These are phyloP conservation scores for Geosmithia morbida DNA, from an alignment of 2,329 filamentous ascomycete genomes.

Conservation along the genomic window DNA sequence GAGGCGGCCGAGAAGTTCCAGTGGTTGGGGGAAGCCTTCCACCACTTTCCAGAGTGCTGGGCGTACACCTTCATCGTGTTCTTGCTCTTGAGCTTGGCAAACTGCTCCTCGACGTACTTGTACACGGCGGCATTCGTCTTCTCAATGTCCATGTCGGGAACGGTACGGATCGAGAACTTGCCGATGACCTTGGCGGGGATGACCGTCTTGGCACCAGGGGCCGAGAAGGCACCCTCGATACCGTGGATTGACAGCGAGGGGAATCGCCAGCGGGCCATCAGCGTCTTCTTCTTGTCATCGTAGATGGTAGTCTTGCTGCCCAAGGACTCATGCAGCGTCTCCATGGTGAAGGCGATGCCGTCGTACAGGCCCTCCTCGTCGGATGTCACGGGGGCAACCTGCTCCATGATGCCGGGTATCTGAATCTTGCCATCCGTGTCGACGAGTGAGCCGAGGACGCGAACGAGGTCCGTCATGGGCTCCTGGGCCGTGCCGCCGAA, in stretches of 20 bases:
- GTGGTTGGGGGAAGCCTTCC: slow-evolving; percentile 93
- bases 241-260: slow-evolving; percentile 91
- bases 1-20: slow-evolving; percentile 95
- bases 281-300: slow-evolving; percentile 75
- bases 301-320: slow-evolving; percentile 81
- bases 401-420: slow-evolving; percentile 86
- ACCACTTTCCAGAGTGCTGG: slow-evolving; percentile 94
- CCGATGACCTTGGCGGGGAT: slow-evolving; percentile 96
- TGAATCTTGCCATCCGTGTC: slow-evolving; percentile 84
- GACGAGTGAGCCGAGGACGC: slow-evolving; percentile 70
- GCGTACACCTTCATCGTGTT: slow-evolving; percentile 73
- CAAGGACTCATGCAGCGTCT: slow-evolving; percentile 81
- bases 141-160: slow-evolving; percentile 92
- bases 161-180: slow-evolving; percentile 96
- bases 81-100: slow-evolving; percentile 80
- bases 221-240: slow-evolving; percentile 86
- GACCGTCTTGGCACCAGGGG: slow-evolving; percentile 91
- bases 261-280: slow-evolving; percentile 94
- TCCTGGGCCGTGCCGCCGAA: slow-evolving; percentile 95
- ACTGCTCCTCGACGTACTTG: slow-evolving; percentile 71
- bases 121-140: slow-evolving; percentile 76
- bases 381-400: slow-evolving; percentile 76
- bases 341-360: slow-evolving; percentile 88
- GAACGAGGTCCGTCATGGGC: slow-evolving; percentile 92
- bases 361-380: slow-evolving; percentile 85